Conservation (phyloP, 23 red algal species). For the Chondrus crispus region DNA sequence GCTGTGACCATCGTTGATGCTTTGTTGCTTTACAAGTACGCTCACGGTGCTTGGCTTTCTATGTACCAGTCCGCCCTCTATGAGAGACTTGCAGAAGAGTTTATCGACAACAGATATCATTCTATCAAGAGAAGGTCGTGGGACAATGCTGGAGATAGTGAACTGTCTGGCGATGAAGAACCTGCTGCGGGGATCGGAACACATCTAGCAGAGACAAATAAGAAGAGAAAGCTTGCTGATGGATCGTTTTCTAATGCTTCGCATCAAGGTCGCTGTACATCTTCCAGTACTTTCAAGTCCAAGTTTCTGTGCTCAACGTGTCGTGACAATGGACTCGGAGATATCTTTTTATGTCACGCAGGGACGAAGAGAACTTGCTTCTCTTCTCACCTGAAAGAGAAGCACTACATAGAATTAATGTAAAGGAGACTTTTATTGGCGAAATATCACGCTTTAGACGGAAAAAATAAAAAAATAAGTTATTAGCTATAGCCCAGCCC, state of each 20-base stretch:
- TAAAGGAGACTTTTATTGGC: not conserved
- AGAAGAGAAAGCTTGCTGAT: not conserved
- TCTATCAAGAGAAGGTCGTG: not conserved
- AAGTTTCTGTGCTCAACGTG: conserved; percentile 1
- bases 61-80: conserved; percentile 12
- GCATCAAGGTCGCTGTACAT: not conserved
- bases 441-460: not conserved
- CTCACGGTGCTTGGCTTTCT: not conserved
- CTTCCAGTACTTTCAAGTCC: not conserved
- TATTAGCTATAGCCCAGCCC: not conserved
- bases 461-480: not conserved
- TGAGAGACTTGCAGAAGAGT: not conserved
- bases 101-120: conserved; percentile 38
- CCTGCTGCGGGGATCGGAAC: not conserved
- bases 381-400: not conserved
- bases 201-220: not conserved
- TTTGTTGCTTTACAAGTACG: not conserved
- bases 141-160: not conserved
- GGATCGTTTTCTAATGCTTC: not conserved
- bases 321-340: not conserved
- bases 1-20: not conserved
- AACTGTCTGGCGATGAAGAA: not conserved
- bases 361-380: not conserved
- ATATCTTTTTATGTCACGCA: not conserved
- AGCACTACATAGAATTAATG: not conserved